Percentiles rank a stretch among this genome's conserved stretches.
These are phyloP conservation scores for Bimuria novae-zelandiae DNA, from an alignment of 2,329 filamentous ascomycete species.

Conservation along the genomic window DNA sequence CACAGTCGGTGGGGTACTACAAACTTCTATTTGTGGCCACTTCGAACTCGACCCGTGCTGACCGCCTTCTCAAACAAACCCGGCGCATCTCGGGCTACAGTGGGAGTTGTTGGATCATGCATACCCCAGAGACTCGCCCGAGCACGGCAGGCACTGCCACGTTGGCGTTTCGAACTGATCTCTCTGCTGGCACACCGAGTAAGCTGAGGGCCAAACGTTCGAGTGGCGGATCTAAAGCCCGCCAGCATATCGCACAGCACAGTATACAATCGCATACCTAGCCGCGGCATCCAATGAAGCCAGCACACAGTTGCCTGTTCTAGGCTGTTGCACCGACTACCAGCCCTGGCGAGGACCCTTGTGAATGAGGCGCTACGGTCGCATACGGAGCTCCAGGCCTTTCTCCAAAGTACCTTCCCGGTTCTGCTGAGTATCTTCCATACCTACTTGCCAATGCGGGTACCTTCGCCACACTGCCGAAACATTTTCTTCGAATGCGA, in stretches of 20 bases:
- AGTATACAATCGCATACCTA: not conserved
- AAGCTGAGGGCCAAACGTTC: too few species aligned
- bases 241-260: not conserved
- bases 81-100: constrained; percentile 1
- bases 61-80: constrained; percentile 6
- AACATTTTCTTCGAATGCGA: constrained; percentile 7
- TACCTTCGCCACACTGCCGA: constrained; percentile 20
- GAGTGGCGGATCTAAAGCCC: not conserved
- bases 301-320: constrained; percentile 12
- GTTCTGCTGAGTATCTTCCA: constrained; percentile 25
- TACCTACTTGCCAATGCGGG: constrained; percentile 13
- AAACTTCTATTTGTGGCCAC: constrained; percentile 26
- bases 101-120: constrained; percentile 15
- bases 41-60: constrained; percentile 18
- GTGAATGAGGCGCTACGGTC: constrained; percentile 32
- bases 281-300: constrained; percentile 6
- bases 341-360: constrained; percentile 6
- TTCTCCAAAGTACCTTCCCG: constrained; percentile 25
- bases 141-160: constrained; percentile 6
- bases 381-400: constrained; percentile 31
- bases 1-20: not conserved
- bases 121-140: not conserved
- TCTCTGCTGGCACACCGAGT: not conserved
- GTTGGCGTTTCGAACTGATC: not conserved
- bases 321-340: not conserved